A percentile compares a stretch with the other conserved stretches of the same genome.
phyloP scores from a whole-genome alignment of 495 filamentous ascomycete genomes.

The Cenococcum geophilum region DNA sequence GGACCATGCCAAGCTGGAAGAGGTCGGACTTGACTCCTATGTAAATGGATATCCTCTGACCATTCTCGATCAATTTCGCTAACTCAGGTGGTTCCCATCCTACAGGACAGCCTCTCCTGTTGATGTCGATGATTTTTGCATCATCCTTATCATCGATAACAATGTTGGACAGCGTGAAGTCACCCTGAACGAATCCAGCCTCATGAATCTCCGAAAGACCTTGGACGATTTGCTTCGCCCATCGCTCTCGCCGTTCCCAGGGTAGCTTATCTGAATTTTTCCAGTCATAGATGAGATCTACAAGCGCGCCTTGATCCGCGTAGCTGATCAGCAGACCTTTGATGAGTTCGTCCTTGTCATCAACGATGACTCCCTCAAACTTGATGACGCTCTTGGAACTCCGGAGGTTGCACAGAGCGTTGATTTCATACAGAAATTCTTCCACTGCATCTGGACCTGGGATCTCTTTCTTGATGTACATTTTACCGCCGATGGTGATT shows the following conservation, averaged over 20 bases:
- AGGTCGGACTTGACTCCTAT: slow-evolving; percentile 97
- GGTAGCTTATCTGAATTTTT: slow-evolving; percentile 48
- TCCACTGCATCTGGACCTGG: slow-evolving; percentile 93
- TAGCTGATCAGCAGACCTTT: slow-evolving; percentile 89
- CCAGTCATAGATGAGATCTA: slow-evolving; percentile 83
- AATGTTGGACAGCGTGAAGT: slow-evolving; percentile 96
- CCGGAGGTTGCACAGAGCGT: slow-evolving; percentile 75
- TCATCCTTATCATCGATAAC: slow-evolving; percentile 80
- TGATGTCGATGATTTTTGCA: slow-evolving; percentile 98
- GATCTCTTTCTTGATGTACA: slow-evolving; percentile 96
- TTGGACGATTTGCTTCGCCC: slow-evolving; percentile 88
- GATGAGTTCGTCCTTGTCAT: slow-evolving; percentile 65
- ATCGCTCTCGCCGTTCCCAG: slow-evolving; percentile 75
- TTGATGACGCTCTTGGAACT: slow-evolving; percentile 72
- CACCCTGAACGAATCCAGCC: slow-evolving; percentile 92
- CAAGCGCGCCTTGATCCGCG: slow-evolving; percentile 77
- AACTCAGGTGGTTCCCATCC: slow-evolving; percentile 98
- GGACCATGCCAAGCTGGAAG: slow-evolving; percentile 92
- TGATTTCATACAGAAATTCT: slow-evolving; percentile 96
- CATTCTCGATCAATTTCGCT: slow-evolving; percentile 76
- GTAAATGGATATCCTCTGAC: slow-evolving; percentile 93
- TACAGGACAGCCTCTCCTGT: slow-evolving; percentile 88
- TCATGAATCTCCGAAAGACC: slow-evolving; percentile 92
- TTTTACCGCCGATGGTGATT: slow-evolving; percentile 59
- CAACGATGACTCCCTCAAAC: slow-evolving; percentile 83